Percentiles rank a stretch among this genome's conserved stretches.
phyloP scores from a whole-genome alignment of 2,329 filamentous ascomycete genomes.

The Penicillium freii region DNA sequence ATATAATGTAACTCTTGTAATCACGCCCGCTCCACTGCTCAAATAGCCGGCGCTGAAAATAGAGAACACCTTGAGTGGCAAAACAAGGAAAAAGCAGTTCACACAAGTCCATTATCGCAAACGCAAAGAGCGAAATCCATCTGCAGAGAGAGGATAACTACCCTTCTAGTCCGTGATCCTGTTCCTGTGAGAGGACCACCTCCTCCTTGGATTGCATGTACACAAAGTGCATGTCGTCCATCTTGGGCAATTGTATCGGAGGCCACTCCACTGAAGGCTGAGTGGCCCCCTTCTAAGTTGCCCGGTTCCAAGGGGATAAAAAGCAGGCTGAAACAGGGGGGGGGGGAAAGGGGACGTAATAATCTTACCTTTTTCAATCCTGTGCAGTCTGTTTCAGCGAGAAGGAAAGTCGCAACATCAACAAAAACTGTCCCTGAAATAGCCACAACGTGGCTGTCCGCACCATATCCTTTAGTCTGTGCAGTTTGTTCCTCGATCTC shows the following conservation, averaged over 20 bases:
- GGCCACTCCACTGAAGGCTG: conserved; percentile 48
- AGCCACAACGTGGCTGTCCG: conserved; percentile 69
- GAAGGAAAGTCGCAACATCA: conserved; percentile 73
- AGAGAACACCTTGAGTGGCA: conserved; percentile 12
- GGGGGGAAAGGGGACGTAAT: not conserved
- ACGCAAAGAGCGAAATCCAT: conserved; percentile 37
- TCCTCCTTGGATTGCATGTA: not conserved
- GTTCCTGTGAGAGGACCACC: not conserved
- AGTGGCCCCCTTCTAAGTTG: conserved; percentile 57
- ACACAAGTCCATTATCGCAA: conserved; percentile 11
- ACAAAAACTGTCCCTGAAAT: conserved; percentile 70
- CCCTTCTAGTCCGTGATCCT: not conserved
- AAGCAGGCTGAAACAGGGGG: not conserved
- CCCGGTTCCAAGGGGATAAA: conserved; percentile 33
- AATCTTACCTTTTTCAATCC: conserved; percentile 40
- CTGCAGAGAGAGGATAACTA: conserved; percentile 37
- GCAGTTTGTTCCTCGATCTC: conserved; percentile 49
- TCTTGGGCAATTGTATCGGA: conserved; percentile 62
- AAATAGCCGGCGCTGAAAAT: conserved; percentile 15
- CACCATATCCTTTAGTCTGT: conserved; percentile 73
- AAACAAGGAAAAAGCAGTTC: not conserved
- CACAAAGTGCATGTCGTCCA: conserved; percentile 25
- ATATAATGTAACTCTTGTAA: conserved; percentile 38
- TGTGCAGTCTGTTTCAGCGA: conserved; percentile 65
- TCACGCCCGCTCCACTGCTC: conserved; percentile 34